Conservation (phyloP, 306 rosid species). For the Medicago arabica region DNA sequence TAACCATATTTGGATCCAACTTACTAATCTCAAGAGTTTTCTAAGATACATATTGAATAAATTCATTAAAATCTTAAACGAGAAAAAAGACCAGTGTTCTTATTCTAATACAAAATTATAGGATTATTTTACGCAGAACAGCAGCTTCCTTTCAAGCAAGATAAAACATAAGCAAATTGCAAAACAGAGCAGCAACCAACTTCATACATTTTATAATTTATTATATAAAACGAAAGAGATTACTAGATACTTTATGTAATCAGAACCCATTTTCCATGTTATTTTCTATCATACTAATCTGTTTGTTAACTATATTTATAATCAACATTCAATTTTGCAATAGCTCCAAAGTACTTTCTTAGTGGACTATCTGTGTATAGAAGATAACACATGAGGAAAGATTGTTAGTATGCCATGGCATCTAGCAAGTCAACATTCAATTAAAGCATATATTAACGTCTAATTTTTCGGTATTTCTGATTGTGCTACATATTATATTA, state of each 20-base stretch:
- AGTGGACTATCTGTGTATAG: neutral
- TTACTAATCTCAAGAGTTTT: neutral
- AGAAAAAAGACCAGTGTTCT: neutral
- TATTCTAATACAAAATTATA: constrained; percentile 1
- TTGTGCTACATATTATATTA: no score
- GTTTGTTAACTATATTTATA: neutral
- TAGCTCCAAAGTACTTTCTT: neutral
- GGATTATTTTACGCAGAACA: neutral
- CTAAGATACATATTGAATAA: constrained; percentile 4
- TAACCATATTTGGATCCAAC: no score
- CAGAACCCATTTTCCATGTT: constrained; percentile 4
- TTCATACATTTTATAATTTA: neutral
- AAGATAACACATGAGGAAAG: no score
- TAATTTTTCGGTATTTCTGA: no score
- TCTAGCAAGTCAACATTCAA: no score
- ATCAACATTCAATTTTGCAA: constrained; percentile 15
- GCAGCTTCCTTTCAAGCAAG: constrained; percentile 21
- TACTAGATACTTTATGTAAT: constrained; percentile 5
- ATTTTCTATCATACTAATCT: neutral
- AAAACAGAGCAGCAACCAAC: constrained; percentile 3
- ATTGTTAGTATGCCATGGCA: no score
- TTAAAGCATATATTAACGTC: no score
- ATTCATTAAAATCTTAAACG: constrained; percentile 11
- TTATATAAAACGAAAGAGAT: no score
- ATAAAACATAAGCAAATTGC: neutral